Percentiles rank a stretch among this genome's conserved stretches.
phyloP scores from a whole-genome alignment of 345 rosid species.

The Pistacia vera region DNA sequence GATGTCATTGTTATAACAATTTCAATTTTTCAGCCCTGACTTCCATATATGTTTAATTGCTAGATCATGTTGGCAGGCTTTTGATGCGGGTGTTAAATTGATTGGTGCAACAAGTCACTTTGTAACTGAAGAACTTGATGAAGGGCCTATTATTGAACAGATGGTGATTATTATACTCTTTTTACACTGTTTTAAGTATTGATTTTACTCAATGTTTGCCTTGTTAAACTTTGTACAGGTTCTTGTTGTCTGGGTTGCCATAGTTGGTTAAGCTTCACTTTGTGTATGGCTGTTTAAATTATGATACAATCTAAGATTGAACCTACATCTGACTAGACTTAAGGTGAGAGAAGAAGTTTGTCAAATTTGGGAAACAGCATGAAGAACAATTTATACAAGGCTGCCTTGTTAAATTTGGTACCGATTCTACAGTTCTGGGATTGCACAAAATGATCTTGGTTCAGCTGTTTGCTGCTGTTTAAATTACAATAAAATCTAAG shows the following conservation, averaged over 20 bases:
- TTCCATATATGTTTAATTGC: constrained; percentile 30
- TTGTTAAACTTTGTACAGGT: constrained; percentile 10
- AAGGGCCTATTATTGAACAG: constrained; percentile 95
- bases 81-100: constrained; percentile 92
- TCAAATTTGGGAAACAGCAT: background rate
- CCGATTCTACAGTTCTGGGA: background rate
- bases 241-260: constrained; percentile 5
- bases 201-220: constrained; percentile 7
- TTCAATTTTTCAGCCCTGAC: constrained; percentile 11
- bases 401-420: constrained; percentile 15
- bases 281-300: background rate
- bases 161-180: constrained; percentile 50
- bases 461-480: constrained; percentile 3
- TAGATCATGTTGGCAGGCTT: constrained; percentile 73
- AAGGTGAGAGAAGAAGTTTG: background rate
- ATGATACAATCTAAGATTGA: background rate
- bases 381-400: background rate
- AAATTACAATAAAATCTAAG: background rate
- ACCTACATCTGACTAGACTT: background rate
- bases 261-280: background rate
- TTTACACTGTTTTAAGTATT: constrained; percentile 11
- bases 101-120: constrained; percentile 97
- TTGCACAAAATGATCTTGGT: background rate
- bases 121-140: constrained; percentile 94
- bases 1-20: constrained; percentile 1